Base-by-base conservation (phyloP, 495 filamentous ascomycete species). In the Penicillium lagena region DNA sequence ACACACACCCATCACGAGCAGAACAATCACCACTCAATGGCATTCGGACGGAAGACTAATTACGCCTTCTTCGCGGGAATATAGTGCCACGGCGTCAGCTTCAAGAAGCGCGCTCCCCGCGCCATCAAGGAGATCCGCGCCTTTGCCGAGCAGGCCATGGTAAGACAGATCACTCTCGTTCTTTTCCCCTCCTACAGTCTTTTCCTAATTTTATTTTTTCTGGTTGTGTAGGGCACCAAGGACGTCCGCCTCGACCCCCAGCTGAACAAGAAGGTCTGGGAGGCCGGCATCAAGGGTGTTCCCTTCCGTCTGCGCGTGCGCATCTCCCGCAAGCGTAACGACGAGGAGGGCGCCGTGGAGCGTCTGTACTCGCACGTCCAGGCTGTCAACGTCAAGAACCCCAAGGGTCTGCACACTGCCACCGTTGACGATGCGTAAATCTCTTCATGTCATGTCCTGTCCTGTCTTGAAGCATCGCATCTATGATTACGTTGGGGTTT, bases 251-350 rank as follows among this genome's bases (percentile, higher is more conserved):
- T 99, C 66, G 93, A 97, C 78, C 93, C 93, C 53, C 86, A 88
- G 70, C 77, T 99, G 54, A 99, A 99, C 83, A 99, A 99, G 86
- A 96, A 99, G 81, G 91, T 99, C 73, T 99, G 93, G 93, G 94
- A 99, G 73, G 79, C 86, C 65, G 93, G 93, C 70, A 82, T 99
- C 76, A 96, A 96, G 82, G 94, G 94, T 63, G 90, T 95, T 53
- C 89, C 90, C 42, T 97, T 85, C 85, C 82, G 93, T 70, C 80
- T 99, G 53, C 90, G 93, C 61, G 80, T 99, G 60, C 88, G 94
- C 75, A 95, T 99, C 77, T 95, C 89, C 56, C 88, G 93, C 69
- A 93, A 95, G 84, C 90, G 93, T 80, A 99, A 99, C 79, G 93
- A 99, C 69, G 93, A 99, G 79, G 93, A 99, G 77, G 89, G 87